phyloP scores from a whole-genome alignment of 2,329 filamentous ascomycete genomes.

The Penicillium digitatum region DNA sequence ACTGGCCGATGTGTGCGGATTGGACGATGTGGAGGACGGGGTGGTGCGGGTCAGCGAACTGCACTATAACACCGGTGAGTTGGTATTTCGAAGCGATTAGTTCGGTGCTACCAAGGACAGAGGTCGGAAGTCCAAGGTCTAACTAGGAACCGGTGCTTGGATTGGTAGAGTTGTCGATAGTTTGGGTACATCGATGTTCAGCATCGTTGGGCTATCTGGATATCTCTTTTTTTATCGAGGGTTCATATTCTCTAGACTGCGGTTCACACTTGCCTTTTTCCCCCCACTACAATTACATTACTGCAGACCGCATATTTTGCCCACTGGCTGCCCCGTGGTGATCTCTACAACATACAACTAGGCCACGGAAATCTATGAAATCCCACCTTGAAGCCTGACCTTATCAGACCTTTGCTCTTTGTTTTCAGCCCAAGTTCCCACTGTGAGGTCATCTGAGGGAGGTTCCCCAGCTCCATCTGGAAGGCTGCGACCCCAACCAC shows the following conservation, averaged over 20 bases:
- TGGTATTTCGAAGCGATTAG: background rate
- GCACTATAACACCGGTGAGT: slow-evolving; percentile 67
- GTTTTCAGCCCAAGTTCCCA: slow-evolving; percentile 6
- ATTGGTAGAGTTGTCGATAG: background rate
- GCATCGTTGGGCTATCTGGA: background rate
- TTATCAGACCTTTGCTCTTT: background rate
- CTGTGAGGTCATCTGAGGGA: slow-evolving; percentile 9
- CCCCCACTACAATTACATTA: background rate
- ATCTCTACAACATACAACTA: too few species aligned
- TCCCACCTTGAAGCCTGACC: slow-evolving; percentile 1
- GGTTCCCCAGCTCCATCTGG: slow-evolving; percentile 5
- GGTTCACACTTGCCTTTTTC: background rate
- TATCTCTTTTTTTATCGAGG: background rate
- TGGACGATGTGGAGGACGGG: slow-evolving; percentile 57
- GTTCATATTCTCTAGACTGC: background rate
- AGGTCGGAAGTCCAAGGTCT: slow-evolving; percentile 21
- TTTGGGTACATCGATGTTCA: background rate
- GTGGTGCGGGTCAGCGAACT: slow-evolving; percentile 67
- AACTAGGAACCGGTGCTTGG: slow-evolving; percentile 16
- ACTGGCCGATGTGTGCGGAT: slow-evolving; percentile 55
- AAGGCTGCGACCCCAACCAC: slow-evolving; percentile 14
- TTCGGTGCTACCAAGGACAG: slow-evolving; percentile 13
- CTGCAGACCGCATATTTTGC: background rate
- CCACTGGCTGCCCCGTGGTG: background rate
- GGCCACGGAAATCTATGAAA: background rate